Base-by-base conservation (phyloP, 306 rosid genomes). In the Purshia tridentata region DNA sequence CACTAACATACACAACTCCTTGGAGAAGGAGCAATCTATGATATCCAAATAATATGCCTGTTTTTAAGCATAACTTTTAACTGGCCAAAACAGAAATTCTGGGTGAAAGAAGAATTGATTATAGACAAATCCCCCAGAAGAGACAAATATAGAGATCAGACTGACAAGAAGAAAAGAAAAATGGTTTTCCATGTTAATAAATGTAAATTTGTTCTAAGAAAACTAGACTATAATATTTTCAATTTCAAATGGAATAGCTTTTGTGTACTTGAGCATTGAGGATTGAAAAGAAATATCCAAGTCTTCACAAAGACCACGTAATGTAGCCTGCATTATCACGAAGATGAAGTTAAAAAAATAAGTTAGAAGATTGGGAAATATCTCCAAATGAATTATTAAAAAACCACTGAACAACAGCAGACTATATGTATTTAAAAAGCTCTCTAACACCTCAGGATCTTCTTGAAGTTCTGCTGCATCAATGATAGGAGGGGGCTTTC, bases 261-360 rank as follows among this genome's bases (percentile, higher is more conserved):
- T 51, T 81, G 76, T 89, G 56, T 86, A 89, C 97, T 75, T 84
- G 78, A 89, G 90, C 97, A 91, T 91, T 69, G 83, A 56, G 65
- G 84, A 77, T 77, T 87, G 92, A 72, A 87, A 91, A 76, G 96
- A 88, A 80, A 89, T 91, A 42, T 75, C 84, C 72, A 91, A 80
- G 35, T 91, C 91, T 69, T 87, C 86, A 78, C 96, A 91, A 72
- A 91, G 92, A 77, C 87, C 79, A 3, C 78, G 81, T 22, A 91
- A 76, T 12, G 91, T 84, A 81, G 81, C 87, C 97, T 91, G 83
- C 70, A 68, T 55, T 66, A 57, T 49, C 66, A 85, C 80, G 23
- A 44, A 72, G 67, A 69, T 40, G 23, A 62, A 22, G 52, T 63
- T 12, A 62, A 42, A 50, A 66, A 46, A 15, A 48, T 9, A n/a